These are phyloP conservation scores for Ogataea neopini DNA, from an alignment of 805 yeast genomes.

Conservation along the genomic window DNA sequence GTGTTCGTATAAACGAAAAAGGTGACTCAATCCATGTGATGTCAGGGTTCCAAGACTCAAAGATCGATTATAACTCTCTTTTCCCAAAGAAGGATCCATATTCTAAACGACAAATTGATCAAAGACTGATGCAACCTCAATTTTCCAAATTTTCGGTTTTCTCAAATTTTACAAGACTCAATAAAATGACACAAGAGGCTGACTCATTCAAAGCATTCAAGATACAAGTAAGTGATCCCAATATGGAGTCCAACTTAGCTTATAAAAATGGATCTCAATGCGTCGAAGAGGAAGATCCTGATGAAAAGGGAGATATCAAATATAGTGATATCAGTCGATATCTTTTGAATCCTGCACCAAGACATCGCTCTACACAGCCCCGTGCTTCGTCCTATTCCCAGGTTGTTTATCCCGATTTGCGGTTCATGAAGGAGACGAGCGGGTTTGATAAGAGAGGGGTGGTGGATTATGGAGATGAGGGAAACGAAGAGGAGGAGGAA, in stretches of 20 bases:
- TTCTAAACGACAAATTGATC: constrained; percentile 13
- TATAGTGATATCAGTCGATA: constrained; percentile 10
- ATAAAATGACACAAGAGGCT: constrained; percentile 3
- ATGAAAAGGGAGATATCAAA: constrained; percentile 7
- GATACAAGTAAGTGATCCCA: constrained; percentile 30
- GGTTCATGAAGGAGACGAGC: background rate
- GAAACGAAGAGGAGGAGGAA: background rate
- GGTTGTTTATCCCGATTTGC: constrained; percentile 23
- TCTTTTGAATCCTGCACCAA: constrained; percentile 1
- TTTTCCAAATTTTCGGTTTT: constrained; percentile 20
- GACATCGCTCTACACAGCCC: constrained; percentile 5
- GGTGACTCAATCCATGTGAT: constrained; percentile 31
- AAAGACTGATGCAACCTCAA: constrained; percentile 15
- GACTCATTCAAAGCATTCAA: constrained; percentile 24
- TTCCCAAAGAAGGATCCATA: constrained; percentile 6
- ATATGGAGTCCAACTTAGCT: constrained; percentile 18
- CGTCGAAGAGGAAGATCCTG: constrained; percentile 9
- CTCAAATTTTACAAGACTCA: constrained; percentile 15
- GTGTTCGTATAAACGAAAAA: constrained; percentile 40
- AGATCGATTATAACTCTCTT: constrained; percentile 19
- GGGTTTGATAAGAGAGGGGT: constrained; percentile 6
- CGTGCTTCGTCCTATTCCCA: constrained; percentile 22
- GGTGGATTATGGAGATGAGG: background rate
- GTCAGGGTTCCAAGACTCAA: constrained; percentile 27
- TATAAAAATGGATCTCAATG: constrained; percentile 24